phyloP scores from a whole-genome alignment of 2,329 filamentous ascomycete species.

The Trichoderma sp. region DNA sequence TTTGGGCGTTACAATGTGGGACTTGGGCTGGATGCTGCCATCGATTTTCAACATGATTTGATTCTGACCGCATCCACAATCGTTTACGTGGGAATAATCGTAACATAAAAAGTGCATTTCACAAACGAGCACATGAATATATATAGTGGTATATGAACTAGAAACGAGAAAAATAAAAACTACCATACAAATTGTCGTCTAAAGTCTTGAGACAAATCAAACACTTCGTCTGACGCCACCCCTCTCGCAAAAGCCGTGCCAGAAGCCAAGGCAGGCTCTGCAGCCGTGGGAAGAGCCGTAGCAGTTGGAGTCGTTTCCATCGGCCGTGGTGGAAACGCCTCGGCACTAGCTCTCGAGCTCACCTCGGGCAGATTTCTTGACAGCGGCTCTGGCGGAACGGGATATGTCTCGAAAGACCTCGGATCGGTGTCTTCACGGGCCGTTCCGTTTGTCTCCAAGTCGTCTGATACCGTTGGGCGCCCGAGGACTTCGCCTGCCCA shows the following conservation, averaged over 20 bases:
- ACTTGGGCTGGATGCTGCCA: background rate
- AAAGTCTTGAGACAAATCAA: constrained; percentile 13
- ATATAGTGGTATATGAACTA: background rate
- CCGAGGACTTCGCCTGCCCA: constrained; percentile 13
- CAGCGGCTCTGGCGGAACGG: background rate
- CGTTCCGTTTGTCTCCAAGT: background rate
- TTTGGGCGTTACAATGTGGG: background rate
- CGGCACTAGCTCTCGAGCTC: background rate
- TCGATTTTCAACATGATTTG: background rate
- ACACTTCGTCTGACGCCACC: background rate
- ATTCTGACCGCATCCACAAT: background rate
- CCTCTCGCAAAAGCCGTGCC: background rate
- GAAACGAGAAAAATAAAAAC: background rate
- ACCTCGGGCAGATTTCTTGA: background rate
- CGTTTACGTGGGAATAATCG: background rate
- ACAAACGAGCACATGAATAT: background rate
- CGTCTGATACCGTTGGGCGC: background rate
- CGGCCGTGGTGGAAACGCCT: background rate
- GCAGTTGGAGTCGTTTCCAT: background rate
- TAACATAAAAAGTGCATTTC: background rate
- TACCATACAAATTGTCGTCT: constrained; percentile 18
- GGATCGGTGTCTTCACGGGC: background rate
- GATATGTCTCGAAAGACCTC: background rate
- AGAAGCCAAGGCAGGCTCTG: background rate
- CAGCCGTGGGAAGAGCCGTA: background rate